A percentile compares a stretch with the other conserved stretches of the same genome.
These are phyloP conservation scores for Phylloporus sp. DNA, from an alignment of 768 basidiomycete genomes.

Conservation along the genomic window DNA sequence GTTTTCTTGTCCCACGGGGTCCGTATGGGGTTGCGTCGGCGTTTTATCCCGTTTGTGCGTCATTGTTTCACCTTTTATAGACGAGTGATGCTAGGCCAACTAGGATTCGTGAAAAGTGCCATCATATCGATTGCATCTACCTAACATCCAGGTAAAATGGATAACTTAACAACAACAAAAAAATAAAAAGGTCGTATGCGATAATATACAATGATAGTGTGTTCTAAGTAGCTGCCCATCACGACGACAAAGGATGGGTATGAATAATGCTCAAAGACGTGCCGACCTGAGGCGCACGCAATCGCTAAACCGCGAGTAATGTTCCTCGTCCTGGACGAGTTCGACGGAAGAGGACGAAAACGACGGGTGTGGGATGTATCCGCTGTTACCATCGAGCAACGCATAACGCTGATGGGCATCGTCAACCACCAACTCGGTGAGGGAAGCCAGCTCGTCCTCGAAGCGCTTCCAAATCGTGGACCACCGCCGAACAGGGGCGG, in stretches of 20 bases:
- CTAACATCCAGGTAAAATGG: background rate
- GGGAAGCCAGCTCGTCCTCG: slow-evolving; percentile 17
- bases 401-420: slow-evolving; percentile 19
- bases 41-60: background rate
- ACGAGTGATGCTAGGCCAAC: background rate
- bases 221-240: background rate
- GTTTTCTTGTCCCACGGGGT: too few species aligned
- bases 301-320: slow-evolving; percentile 6
- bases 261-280: background rate
- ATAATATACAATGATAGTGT: background rate
- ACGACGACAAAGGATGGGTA: background rate
- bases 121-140: too few species aligned
- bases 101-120: background rate
- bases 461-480: slow-evolving; percentile 25
- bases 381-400: slow-evolving; percentile 17
- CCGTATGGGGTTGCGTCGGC: too few species aligned
- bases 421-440: slow-evolving; percentile 22
- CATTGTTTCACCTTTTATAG: background rate
- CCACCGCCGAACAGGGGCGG: slow-evolving; percentile 22
- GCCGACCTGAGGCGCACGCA: slow-evolving; percentile 11
- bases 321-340: slow-evolving; percentile 5
- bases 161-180: background rate
- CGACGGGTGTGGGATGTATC: slow-evolving; percentile 21
- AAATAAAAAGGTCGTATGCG: too few species aligned
- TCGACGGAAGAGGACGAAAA: background rate